phyloP scores from a whole-genome alignment of 176 grass and related monocot species.

The Chloris gayana region DNA sequence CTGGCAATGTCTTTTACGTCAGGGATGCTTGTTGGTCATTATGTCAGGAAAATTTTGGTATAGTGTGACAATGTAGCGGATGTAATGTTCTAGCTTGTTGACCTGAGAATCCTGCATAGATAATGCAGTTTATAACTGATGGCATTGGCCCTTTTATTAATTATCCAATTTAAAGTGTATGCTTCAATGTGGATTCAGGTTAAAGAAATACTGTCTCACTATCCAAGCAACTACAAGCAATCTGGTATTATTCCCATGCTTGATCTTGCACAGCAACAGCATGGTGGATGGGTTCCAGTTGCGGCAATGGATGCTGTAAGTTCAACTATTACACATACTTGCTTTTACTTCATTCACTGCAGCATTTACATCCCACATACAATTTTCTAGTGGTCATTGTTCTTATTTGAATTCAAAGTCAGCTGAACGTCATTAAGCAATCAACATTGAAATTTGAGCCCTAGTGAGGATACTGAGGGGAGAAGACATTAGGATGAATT shows the following conservation, averaged over 20 bases:
- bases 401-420: not conserved
- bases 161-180: not conserved
- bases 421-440: not conserved
- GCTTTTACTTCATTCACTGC: not conserved
- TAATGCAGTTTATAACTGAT: conserved; percentile 1
- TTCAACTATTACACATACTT: conserved; percentile 5
- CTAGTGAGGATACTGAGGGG: not conserved
- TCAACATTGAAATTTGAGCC: not conserved
- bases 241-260: conserved; percentile 87
- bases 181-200: conserved; percentile 45
- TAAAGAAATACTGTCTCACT: conserved; percentile 83
- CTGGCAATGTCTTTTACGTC: conserved; percentile 6
- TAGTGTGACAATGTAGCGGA: not conserved
- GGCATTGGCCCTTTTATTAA: not conserved
- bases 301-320: conserved; percentile 92
- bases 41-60: not conserved
- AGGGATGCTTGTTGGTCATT: not conserved
- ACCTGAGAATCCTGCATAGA: not conserved
- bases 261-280: conserved; percentile 93
- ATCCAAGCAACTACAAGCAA: conserved; percentile 98
- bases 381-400: not conserved
- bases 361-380: not conserved
- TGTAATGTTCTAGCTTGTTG: not conserved
- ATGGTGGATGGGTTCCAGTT: conserved; percentile 97
- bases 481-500: not conserved